Evolutionary conservation across 768 basidiomycete genomes (phyloP).

Genomic region (Agrocybe praecox): DNA sequence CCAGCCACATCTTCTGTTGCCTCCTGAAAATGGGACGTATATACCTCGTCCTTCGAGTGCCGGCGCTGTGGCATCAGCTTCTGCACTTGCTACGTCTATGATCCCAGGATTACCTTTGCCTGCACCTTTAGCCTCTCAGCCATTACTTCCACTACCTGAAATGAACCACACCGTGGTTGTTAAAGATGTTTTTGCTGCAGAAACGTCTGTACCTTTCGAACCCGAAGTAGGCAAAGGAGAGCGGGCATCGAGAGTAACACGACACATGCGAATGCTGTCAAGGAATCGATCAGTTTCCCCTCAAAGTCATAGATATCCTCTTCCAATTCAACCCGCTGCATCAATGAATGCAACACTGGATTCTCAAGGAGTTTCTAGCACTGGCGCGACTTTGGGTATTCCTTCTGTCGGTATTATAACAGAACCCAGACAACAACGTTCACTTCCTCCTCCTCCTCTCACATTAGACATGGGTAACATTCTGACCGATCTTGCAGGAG

Average conservation of each 20-base stretch:
- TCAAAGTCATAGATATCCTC: constrained; percentile 54
- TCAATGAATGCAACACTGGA: background rate
- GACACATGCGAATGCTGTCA: constrained; percentile 58
- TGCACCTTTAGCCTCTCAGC: constrained; percentile 28
- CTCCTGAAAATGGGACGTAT: constrained; percentile 5
- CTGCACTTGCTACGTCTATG: constrained; percentile 28
- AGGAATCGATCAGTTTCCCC: constrained; percentile 67
- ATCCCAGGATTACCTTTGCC: constrained; percentile 45
- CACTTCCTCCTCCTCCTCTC: constrained; percentile 19
- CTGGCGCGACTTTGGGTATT: constrained; percentile 4
- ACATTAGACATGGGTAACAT: constrained; percentile 16
- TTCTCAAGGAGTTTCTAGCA: constrained; percentile 1
- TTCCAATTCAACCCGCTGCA: constrained; percentile 26
- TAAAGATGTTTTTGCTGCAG: background rate
- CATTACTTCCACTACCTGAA: constrained; percentile 24
- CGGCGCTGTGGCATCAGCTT: constrained; percentile 35
- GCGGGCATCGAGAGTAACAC: constrained; percentile 57
- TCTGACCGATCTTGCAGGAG: constrained; percentile 19
- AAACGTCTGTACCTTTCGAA: constrained; percentile 24
- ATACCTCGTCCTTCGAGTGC: constrained; percentile 53
- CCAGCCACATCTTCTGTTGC: constrained; percentile 13
- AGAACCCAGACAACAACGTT: constrained; percentile 4
- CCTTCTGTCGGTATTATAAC: constrained; percentile 5
- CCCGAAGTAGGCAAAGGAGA: constrained; percentile 64
- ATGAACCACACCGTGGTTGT: constrained; percentile 2